These are phyloP conservation scores for Closterium sp. DNA, from an alignment of 139 green algal species.

Conservation along the genomic window DNA sequence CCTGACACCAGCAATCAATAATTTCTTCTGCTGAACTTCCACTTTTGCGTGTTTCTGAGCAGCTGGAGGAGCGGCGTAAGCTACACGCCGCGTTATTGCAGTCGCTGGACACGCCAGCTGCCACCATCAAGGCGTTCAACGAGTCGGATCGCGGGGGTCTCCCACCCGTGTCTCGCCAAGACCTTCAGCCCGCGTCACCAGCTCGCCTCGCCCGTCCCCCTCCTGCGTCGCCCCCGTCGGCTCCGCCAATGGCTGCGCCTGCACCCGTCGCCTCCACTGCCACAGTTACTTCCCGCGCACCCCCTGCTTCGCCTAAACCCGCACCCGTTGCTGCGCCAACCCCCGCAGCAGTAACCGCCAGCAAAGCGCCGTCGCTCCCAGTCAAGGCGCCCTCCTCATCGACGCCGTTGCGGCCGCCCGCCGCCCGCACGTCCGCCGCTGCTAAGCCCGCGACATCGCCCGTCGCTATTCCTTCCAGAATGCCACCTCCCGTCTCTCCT, in stretches of 20 bases:
- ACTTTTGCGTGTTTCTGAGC: not conserved
- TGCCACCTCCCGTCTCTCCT: not conserved
- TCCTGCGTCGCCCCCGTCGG: not conserved
- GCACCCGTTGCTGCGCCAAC: not conserved
- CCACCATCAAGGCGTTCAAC: slow-evolving; percentile 10
- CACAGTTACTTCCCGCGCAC: not conserved
- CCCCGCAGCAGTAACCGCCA: not conserved
- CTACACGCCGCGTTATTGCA: slow-evolving; percentile 42
- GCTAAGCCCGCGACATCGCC: not conserved
- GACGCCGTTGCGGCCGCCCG: not conserved
- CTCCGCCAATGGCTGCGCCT: not conserved
- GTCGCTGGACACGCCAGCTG: slow-evolving; percentile 17
- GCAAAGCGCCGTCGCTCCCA: not conserved
- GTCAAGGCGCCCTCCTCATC: not conserved
- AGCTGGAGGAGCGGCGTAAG: slow-evolving; percentile 54
- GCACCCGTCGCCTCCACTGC: not conserved
- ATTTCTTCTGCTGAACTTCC: not conserved
- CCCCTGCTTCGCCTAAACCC: not conserved
- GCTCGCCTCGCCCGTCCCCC: not conserved
- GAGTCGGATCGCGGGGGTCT: not conserved
- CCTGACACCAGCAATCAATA: not conserved
- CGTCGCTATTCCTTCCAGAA: not conserved
- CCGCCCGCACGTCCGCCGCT: not conserved
- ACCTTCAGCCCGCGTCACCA: not conserved
- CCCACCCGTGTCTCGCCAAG: not conserved